These are phyloP conservation scores for Phytophthora fragariae DNA, from an alignment of 352 stramenopile species.

Conservation along the genomic window DNA sequence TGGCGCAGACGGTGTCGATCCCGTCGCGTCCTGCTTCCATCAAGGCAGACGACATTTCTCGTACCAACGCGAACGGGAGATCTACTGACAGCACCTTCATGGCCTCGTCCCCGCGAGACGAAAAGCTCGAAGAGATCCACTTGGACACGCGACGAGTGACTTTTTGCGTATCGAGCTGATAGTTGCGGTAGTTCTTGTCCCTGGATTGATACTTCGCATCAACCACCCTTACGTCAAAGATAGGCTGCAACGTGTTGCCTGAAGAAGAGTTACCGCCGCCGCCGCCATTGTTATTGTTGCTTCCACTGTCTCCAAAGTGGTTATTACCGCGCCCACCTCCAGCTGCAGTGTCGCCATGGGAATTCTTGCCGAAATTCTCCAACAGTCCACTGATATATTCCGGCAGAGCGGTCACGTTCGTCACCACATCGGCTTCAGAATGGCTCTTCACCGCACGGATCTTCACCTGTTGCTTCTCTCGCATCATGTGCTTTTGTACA, in stretches of 20 bases:
- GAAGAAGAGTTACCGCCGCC: slow-evolving; percentile 16
- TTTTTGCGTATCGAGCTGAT: slow-evolving; percentile 76
- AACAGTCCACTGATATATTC: slow-evolving; percentile 73
- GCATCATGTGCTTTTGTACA: slow-evolving; percentile 85
- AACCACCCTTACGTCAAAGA: slow-evolving; percentile 83
- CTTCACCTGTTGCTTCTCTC: slow-evolving; percentile 88
- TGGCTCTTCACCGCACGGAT: slow-evolving; percentile 77
- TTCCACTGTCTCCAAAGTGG: slow-evolving; percentile 36
- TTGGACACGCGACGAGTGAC: slow-evolving; percentile 86
- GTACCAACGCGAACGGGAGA: slow-evolving; percentile 78
- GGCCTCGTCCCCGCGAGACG: slow-evolving; percentile 71
- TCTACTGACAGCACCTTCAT: slow-evolving; percentile 89
- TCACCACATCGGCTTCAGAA: slow-evolving; percentile 71
- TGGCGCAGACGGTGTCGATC: slow-evolving; percentile 63
- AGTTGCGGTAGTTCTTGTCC: slow-evolving; percentile 62
- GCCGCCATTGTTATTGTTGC: slow-evolving; percentile 26
- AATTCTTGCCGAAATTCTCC: slow-evolving; percentile 29
- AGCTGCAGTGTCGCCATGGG: slow-evolving; percentile 23
- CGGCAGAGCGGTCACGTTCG: slow-evolving; percentile 66
- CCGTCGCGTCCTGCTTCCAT: slow-evolving; percentile 73
- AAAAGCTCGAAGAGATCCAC: slow-evolving; percentile 87
- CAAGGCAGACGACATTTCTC: slow-evolving; percentile 82
- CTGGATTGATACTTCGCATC: slow-evolving; percentile 73
- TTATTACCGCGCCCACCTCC: slow-evolving; percentile 35
- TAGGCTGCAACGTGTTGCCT: slow-evolving; percentile 49